Conservation (phyloP, 371 early-diverging fungal genomes). For the Lichtheimia ramosa region DNA sequence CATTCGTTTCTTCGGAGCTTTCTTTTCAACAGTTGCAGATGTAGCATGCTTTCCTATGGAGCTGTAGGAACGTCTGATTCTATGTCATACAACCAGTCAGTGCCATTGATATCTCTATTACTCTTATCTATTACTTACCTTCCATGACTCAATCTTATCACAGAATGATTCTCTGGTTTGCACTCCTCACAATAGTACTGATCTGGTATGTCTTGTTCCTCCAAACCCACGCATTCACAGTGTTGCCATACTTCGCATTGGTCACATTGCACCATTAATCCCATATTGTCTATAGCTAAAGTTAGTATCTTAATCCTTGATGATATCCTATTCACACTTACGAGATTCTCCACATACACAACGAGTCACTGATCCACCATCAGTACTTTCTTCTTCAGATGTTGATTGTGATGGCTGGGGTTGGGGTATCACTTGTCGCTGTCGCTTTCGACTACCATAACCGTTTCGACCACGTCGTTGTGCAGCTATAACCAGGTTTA, state of each 20-base stretch:
- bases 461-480: constrained; percentile 30
- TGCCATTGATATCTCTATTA: neutral
- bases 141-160: constrained; percentile 51
- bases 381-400: constrained; percentile 48
- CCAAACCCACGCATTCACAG: constrained; percentile 77
- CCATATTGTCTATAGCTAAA: constrained; percentile 58
- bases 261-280: constrained; percentile 90
- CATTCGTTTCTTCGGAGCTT: constrained; percentile 50
- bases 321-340: constrained; percentile 35
- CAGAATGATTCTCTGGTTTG: constrained; percentile 76
- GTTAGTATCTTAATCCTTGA: neutral
- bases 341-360: constrained; percentile 80
- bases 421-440: constrained; percentile 7
- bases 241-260: constrained; percentile 92
- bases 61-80: constrained; percentile 18
- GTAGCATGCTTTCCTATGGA: constrained; percentile 9
- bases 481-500: constrained; percentile 14
- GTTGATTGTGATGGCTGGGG: constrained; percentile 20
- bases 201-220: constrained; percentile 73
- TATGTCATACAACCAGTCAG: constrained; percentile 1
- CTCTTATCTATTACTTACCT: constrained; percentile 35
- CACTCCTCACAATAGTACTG: constrained; percentile 89
- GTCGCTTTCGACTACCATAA: constrained; percentile 17
- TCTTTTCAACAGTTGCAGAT: constrained; percentile 18
- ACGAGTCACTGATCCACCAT: constrained; percentile 75